These are phyloP conservation scores for Zhuliangozyma blackwelliae DNA, from an alignment of 1,139 yeast species.

Conservation along the genomic window DNA sequence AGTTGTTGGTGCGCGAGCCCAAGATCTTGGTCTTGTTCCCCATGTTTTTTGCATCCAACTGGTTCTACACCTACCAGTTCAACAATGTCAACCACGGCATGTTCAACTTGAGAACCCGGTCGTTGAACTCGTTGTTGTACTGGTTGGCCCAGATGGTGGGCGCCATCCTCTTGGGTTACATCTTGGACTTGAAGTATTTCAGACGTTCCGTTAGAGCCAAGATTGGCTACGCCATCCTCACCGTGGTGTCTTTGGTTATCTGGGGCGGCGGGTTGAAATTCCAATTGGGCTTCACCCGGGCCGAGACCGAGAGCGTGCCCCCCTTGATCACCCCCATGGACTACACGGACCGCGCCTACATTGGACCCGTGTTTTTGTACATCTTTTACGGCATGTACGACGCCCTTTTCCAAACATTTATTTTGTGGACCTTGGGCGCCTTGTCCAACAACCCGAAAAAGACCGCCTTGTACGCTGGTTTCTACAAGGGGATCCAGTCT, in stretches of 20 bases:
- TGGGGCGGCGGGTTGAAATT: slow-evolving; percentile 64
- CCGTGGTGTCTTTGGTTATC: slow-evolving; percentile 41
- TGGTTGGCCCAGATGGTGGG: slow-evolving; percentile 62
- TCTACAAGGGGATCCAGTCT: slow-evolving; percentile 60
- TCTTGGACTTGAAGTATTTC: slow-evolving; percentile 42
- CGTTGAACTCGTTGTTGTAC: slow-evolving; percentile 56
- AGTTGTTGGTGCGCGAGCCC: slow-evolving; percentile 43
- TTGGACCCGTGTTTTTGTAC: slow-evolving; percentile 60
- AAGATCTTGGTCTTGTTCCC: slow-evolving; percentile 49
- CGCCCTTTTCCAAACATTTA: slow-evolving; percentile 54
- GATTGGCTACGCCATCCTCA: slow-evolving; percentile 42
- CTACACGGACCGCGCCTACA: slow-evolving; percentile 40
- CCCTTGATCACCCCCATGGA: slow-evolving; percentile 31
- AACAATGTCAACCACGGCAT: slow-evolving; percentile 54
- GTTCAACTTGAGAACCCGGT: slow-evolving; percentile 56
- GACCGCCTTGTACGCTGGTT: slow-evolving; percentile 56
- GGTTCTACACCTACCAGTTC: slow-evolving; percentile 64
- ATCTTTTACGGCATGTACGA: slow-evolving; percentile 58
- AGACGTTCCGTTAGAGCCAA: slow-evolving; percentile 44
- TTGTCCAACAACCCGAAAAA: slow-evolving; percentile 54
- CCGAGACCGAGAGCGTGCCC: slow-evolving; percentile 12
- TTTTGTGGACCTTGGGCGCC: slow-evolving; percentile 57
- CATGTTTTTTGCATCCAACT: slow-evolving; percentile 59
- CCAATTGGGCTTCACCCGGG: slow-evolving; percentile 44
- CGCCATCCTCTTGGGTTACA: slow-evolving; percentile 44